Evolutionary conservation across 2,329 filamentous ascomycete genomes (phyloP), one percentile per base, ranked within the genome.

Genomic region (Fusarium chlamydosporum): DNA sequence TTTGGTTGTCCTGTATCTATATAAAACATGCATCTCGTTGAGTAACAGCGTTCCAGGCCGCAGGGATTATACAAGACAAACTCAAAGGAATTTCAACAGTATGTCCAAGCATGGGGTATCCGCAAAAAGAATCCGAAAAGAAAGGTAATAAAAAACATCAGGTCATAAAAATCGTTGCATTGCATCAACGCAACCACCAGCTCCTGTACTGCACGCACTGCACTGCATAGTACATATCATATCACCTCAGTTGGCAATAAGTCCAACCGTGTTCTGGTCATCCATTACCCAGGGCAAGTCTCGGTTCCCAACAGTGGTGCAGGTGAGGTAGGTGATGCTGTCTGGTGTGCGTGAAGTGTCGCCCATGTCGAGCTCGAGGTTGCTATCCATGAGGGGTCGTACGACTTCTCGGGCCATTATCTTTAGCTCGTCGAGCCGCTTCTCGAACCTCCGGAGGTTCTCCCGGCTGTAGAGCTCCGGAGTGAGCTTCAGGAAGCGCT

Each of bases 371-470:
- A 97, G 85, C 79, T 97, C 92, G 13, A 97, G 84, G 53, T 90
- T 92, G 75, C 92, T 96, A 52, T 91, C 87, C 90, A 96, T 96
- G 13, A 97, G 82, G 6, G 94, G 94, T 61, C 90, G 89, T 9
- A 97, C 94, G 16, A 91, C 84, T 74, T 97, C 93, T 54, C 92
- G 85, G 8, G 94, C 95, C 75, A 95, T 86, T 57, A 87, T 86
- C 81, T 97, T 97, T 56, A 97, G 84, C 82, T 97, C 94, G 61
- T 97, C 93, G 71, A 97, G 86, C 57, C 93, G 87, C 74, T 92
- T 89, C 82, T 97, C 95, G 72, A 97, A 97, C 6, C 92, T 85
- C 64, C 91, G 88, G 48, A 97, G 79, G 66, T 93, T 95, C n/a
- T 97, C 94, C 18, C 94, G 86, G 43, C 87, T 93, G 80, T 97